phyloP scores from a whole-genome alignment of 768 basidiomycete genomes.

The Lentinula raphanica region DNA sequence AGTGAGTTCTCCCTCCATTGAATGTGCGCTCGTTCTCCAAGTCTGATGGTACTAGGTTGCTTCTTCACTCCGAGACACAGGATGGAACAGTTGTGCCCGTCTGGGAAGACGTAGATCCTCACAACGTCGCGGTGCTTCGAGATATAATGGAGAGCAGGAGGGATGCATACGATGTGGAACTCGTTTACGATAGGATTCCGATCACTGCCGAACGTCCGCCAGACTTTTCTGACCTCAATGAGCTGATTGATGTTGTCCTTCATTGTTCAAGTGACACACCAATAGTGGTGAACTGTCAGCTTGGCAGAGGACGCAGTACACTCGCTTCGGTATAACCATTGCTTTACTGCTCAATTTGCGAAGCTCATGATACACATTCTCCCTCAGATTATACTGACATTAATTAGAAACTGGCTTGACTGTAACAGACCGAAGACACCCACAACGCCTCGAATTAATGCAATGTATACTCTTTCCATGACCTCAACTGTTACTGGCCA shows the following conservation, averaged over 20 bases:
- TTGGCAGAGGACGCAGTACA: constrained; percentile 89
- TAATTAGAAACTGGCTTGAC: constrained; percentile 82
- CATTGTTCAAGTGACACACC: constrained; percentile 65
- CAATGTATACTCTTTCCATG: constrained; percentile 39
- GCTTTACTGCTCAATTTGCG: neutral
- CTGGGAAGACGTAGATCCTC: constrained; percentile 82
- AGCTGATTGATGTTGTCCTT: constrained; percentile 75
- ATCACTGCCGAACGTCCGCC: constrained; percentile 87
- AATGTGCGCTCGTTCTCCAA: too few species aligned
- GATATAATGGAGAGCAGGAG: constrained; percentile 75
- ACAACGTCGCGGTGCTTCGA: constrained; percentile 75
- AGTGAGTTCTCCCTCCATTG: constrained; percentile 51
- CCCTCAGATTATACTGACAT: constrained; percentile 65
- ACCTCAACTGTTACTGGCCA: constrained; percentile 29
- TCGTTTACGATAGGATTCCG: constrained; percentile 82
- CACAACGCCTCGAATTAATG: constrained; percentile 25
- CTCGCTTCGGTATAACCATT: constrained; percentile 59
- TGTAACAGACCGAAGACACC: constrained; percentile 30
- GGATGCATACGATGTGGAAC: constrained; percentile 45
- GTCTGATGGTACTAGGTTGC: constrained; percentile 61
- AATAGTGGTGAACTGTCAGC: constrained; percentile 92
- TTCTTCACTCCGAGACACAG: constrained; percentile 84
- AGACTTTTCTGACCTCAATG: constrained; percentile 67
- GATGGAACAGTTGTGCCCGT: constrained; percentile 89
- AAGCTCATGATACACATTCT: neutral